Evolutionary conservation across 2,329 filamentous ascomycete species (phyloP), one percentile per base, ranked within the genome.

Genomic region (Fusarium chuoi): DNA sequence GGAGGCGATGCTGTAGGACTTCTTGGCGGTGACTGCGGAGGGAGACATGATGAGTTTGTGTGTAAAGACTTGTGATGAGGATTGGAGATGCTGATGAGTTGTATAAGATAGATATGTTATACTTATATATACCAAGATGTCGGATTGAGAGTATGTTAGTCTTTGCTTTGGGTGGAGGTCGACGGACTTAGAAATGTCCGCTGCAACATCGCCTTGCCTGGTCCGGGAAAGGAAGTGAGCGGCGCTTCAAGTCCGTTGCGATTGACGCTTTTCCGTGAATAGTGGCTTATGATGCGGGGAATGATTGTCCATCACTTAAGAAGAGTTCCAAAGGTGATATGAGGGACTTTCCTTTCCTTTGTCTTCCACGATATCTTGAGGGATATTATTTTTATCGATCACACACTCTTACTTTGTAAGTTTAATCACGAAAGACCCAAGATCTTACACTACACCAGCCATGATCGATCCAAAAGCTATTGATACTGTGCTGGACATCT

Each of bases 1-100:
- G 30, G 89, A 87, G 65, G 89, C 87, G 71, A 91, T 88, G 75
- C 83, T 85, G 78, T 88, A 88, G 22, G 82, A 75, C 60, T 81
- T 83, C 55, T 73, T 79, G 46, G 60, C 44, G 22, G 54, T 48
- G 26, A 68, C 55, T 38, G 75, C 75, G 36, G 71, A 74, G 26
- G 76, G 75, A 68, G 77, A 78, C 77, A 78, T 78, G 44, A 15
- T 66, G 62, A 17, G 17, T n/a, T 42, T 36, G n/a, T 7, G 10
- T 33, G n/a, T 5, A 17, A 33, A 42, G 15, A 22, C 28, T 48
- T n/a, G 35, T 28, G 6, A 30, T 20, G 26, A 4, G 5, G 5
- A 12, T 11, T 11, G 18, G 2, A 41, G 5, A 8, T 51, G 6
- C 1, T 22, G 5, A 17, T 17, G 26, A 48, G 10, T 22, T 45